phyloP scores from a whole-genome alignment of 1,284 basidiomycete species.

The Ceratobasidium sp. region DNA sequence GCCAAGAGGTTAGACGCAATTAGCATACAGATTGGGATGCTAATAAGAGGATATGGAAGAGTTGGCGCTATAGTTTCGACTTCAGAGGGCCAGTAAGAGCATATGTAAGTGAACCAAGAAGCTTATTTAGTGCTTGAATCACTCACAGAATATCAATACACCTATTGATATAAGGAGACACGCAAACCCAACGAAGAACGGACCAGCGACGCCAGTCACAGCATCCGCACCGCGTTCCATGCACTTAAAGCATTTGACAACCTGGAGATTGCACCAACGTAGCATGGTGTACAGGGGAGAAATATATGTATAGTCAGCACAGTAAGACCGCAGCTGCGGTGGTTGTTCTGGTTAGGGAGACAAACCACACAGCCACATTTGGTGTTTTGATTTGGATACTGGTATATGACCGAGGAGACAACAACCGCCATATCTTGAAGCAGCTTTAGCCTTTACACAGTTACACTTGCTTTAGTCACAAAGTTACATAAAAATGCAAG shows the following conservation, averaged over 20 bases:
- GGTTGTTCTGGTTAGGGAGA: neutral
- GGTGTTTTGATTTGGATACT: neutral
- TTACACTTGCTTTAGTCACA: too few relatives aligned
- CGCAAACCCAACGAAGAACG: conserved; percentile 85
- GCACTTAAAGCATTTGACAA: conserved; percentile 66
- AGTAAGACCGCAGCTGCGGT: neutral
- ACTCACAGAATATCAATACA: conserved; percentile 83
- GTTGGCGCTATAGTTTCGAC: conserved; percentile 78
- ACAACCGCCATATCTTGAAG: neutral
- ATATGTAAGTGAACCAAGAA: conserved; percentile 44
- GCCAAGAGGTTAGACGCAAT: conserved; percentile 80
- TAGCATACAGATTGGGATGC: conserved; percentile 73
- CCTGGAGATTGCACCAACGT: conserved; percentile 35
- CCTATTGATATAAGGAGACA: conserved; percentile 75
- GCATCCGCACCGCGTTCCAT: conserved; percentile 82
- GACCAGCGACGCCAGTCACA: conserved; percentile 89
- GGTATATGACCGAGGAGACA: neutral
- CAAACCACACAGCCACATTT: conserved; percentile 13
- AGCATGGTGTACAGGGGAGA: conserved; percentile 4
- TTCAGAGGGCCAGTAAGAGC: conserved; percentile 54
- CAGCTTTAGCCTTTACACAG: too few relatives aligned
- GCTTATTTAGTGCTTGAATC: neutral
- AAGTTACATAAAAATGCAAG: neutral
- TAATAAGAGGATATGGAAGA: conserved; percentile 64
- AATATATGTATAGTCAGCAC: neutral